Conservation (phyloP, 2,329 filamentous ascomycete genomes). For the Paecilomyces variotii region DNA sequence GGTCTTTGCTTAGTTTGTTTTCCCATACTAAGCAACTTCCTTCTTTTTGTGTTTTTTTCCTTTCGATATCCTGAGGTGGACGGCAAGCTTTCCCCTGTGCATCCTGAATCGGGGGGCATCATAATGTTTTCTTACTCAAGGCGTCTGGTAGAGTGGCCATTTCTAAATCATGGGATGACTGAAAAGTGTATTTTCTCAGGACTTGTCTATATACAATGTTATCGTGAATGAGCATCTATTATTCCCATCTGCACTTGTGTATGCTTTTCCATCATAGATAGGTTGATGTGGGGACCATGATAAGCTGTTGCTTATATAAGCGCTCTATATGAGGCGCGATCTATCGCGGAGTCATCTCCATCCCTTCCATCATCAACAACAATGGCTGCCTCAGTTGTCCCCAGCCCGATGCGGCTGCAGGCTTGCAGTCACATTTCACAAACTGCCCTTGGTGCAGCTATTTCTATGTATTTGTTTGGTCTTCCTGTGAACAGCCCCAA, state of each 20-base stretch:
- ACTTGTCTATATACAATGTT: neutral
- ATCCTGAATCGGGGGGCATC: slow-evolving; percentile 21
- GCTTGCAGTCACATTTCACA: neutral
- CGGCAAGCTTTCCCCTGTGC: slow-evolving; percentile 15
- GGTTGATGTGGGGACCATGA: neutral
- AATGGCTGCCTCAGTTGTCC: slow-evolving; percentile 14
- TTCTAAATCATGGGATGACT: slow-evolving; percentile 1
- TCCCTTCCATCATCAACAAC: slow-evolving; percentile 7
- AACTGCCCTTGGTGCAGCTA: slow-evolving; percentile 4
- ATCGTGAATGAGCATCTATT: neutral
- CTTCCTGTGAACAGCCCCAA: slow-evolving; percentile 19
- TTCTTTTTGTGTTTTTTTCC: slow-evolving; percentile 11
- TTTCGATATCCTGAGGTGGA: slow-evolving; percentile 24
- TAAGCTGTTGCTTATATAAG: slow-evolving; percentile 15
- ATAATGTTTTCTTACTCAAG: slow-evolving; percentile 23
- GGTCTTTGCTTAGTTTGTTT: slow-evolving; percentile 57
- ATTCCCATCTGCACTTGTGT: neutral
- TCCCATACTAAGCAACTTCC: slow-evolving; percentile 11
- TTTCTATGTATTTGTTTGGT: slow-evolving; percentile 2
- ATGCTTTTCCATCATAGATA: neutral
- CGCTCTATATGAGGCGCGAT: slow-evolving; percentile 4
- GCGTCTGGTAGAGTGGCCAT: slow-evolving; percentile 21
- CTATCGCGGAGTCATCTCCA: slow-evolving; percentile 3
- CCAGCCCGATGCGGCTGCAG: slow-evolving; percentile 13
- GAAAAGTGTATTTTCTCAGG: slow-evolving; percentile 2